Evolutionary conservation across 176 grass and related monocot species (phyloP).

Genomic region (Alopecurus myosuroides): DNA sequence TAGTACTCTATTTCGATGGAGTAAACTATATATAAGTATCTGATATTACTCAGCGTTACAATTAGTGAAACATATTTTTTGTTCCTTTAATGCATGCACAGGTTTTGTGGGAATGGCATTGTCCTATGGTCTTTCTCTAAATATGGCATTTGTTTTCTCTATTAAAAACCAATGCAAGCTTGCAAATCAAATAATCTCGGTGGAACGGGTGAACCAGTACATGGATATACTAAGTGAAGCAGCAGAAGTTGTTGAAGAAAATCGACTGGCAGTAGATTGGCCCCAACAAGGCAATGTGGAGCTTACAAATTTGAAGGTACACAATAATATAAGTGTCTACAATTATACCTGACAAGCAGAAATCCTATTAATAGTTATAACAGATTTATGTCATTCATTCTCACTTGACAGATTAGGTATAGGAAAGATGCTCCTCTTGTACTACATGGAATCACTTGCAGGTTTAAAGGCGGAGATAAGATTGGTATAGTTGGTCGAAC

Average conservation of each 20-base stretch:
- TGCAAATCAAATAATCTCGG: slow-evolving; percentile 79
- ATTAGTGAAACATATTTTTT: neutral
- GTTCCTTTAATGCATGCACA: slow-evolving; percentile 19
- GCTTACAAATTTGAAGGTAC: slow-evolving; percentile 80
- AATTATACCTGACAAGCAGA: neutral
- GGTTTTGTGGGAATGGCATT: slow-evolving; percentile 93
- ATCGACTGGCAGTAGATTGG: slow-evolving; percentile 58
- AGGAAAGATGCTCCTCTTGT: slow-evolving; percentile 66
- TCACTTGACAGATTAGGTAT: slow-evolving; percentile 73
- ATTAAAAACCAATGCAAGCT: slow-evolving; percentile 85
- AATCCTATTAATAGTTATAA: neutral
- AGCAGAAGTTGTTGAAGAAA: slow-evolving; percentile 54
- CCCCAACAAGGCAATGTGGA: slow-evolving; percentile 65
- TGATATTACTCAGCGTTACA: neutral
- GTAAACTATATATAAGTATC: neutral
- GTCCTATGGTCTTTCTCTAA: slow-evolving; percentile 91
- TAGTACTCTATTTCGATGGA: neutral
- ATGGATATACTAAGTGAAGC: slow-evolving; percentile 80
- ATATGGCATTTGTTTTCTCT: slow-evolving; percentile 62
- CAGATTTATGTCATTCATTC: neutral
- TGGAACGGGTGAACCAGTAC: slow-evolving; percentile 97
- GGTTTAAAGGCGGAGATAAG: slow-evolving; percentile 68
- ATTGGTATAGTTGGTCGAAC: slow-evolving; percentile 96
- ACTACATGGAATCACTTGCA: slow-evolving; percentile 74
- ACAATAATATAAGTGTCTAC: too few species aligned